phyloP scores from a whole-genome alignment of 2,329 filamentous ascomycete genomes.

The Thelonectria blattea region DNA sequence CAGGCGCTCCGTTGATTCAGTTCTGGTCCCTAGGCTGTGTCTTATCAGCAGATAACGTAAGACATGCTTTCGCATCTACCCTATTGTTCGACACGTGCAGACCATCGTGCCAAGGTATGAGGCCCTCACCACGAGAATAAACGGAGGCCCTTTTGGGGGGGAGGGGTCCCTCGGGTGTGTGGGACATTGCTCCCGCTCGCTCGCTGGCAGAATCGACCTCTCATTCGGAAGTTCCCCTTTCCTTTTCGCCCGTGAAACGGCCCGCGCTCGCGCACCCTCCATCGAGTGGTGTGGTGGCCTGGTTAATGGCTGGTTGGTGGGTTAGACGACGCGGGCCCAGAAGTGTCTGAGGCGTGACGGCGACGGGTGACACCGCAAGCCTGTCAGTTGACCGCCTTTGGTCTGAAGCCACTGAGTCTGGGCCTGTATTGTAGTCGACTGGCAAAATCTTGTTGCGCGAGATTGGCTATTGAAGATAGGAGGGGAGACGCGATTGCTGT shows the following conservation, averaged over 20 bases:
- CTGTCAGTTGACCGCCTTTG: constrained; percentile 24
- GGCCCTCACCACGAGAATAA: background rate
- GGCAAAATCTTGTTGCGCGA: background rate
- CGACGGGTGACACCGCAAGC: constrained; percentile 21
- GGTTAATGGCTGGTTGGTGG: constrained; percentile 23
- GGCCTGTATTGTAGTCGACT: constrained; percentile 3
- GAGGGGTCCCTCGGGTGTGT: background rate
- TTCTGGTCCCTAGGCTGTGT: background rate
- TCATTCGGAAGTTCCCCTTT: constrained; percentile 17
- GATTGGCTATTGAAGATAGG: constrained; percentile 2
- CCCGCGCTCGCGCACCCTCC: constrained; percentile 38
- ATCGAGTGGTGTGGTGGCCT: constrained; percentile 19
- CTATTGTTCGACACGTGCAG: constrained; percentile 15
- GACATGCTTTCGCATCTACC: constrained; percentile 9
- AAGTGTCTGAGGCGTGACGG: constrained; percentile 22
- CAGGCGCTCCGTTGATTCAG: constrained; percentile 12
- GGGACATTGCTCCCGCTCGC: background rate
- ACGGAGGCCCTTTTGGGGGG: background rate
- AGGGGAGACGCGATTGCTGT: background rate
- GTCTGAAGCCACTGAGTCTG: constrained; percentile 23
- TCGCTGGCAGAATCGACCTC: constrained; percentile 1
- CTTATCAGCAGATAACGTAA: constrained; percentile 9
- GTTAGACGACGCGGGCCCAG: constrained; percentile 23
- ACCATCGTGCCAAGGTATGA: constrained; percentile 8
- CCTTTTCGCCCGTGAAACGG: constrained; percentile 35